Conservation (phyloP, 345 rosid genomes). For the Pistacia vera region DNA sequence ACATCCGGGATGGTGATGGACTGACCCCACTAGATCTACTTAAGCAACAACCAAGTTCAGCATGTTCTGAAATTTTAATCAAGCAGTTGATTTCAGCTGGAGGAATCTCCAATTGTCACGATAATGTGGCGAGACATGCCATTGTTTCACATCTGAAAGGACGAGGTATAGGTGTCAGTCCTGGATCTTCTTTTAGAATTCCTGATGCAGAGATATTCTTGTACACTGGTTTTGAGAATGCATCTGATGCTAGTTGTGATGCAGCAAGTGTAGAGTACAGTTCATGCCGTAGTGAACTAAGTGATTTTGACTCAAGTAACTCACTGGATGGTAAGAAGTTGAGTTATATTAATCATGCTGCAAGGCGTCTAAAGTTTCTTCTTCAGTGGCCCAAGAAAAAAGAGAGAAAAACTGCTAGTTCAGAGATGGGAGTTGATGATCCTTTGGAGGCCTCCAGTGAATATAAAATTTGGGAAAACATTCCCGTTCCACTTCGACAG, state of each 20-base stretch:
- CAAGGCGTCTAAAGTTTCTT: conserved; percentile 65
- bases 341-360: conserved; percentile 35
- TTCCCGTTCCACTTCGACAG: conserved; percentile 68
- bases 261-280: conserved; percentile 39
- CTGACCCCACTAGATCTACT: conserved; percentile 89
- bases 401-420: conserved; percentile 32
- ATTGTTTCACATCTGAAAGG: conserved; percentile 54
- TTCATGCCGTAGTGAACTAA: conserved; percentile 46
- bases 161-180: conserved; percentile 66
- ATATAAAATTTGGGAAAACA: conserved; percentile 27
- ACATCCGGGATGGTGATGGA: conserved; percentile 62
- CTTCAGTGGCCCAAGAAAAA: conserved; percentile 65
- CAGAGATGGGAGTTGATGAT: conserved; percentile 30
- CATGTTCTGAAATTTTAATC: conserved; percentile 70
- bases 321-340: conserved; percentile 25
- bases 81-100: conserved; percentile 84
- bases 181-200: conserved; percentile 79
- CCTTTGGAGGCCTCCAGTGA: conserved; percentile 28
- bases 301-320: conserved; percentile 34
- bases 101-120: conserved; percentile 55
- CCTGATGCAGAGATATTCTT: conserved; percentile 90
- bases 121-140: conserved; percentile 36
- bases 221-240: conserved; percentile 51
- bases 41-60: conserved; percentile 62
- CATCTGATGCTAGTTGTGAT: conserved; percentile 32